phyloP scores from a whole-genome alignment of 78 protist species.

The Isochrysis galbana region DNA sequence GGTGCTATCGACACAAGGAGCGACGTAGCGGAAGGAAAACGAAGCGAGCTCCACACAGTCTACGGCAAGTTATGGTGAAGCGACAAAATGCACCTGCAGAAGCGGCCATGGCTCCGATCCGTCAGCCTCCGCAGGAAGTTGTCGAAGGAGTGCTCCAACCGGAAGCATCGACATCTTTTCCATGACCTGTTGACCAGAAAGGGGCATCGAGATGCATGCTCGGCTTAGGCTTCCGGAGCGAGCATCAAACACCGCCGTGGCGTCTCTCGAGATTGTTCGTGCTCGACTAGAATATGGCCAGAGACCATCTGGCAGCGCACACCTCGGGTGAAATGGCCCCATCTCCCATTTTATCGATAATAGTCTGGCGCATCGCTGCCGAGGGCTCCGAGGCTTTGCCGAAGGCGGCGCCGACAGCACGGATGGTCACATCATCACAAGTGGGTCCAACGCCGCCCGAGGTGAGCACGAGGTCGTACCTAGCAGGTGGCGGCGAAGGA shows the following conservation, averaged over 20 bases:
- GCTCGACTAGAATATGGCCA: background rate
- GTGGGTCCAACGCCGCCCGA: conserved; percentile 44
- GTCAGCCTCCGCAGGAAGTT: background rate
- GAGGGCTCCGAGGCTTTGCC: background rate
- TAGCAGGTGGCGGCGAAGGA: background rate
- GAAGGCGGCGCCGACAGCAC: conserved; percentile 8
- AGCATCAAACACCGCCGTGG: background rate
- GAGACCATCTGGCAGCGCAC: background rate
- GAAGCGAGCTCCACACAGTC: background rate
- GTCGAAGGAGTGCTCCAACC: background rate
- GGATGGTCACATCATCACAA: conserved; percentile 34
- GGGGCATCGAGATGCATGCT: too few relatives aligned
- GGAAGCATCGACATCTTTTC: background rate
- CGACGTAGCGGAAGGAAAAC: background rate
- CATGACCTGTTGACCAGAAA: background rate
- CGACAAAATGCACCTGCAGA: background rate
- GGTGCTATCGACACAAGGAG: background rate
- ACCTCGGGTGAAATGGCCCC: background rate
- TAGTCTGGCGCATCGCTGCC: background rate
- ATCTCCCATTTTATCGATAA: background rate
- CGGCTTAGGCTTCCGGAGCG: background rate
- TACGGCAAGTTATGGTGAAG: background rate
- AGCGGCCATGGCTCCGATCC: background rate
- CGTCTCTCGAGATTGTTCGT: background rate
- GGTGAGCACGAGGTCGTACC: conserved; percentile 19